phyloP scores from a whole-genome alignment of 768 basidiomycete genomes.

The Termitomyces sp. region DNA sequence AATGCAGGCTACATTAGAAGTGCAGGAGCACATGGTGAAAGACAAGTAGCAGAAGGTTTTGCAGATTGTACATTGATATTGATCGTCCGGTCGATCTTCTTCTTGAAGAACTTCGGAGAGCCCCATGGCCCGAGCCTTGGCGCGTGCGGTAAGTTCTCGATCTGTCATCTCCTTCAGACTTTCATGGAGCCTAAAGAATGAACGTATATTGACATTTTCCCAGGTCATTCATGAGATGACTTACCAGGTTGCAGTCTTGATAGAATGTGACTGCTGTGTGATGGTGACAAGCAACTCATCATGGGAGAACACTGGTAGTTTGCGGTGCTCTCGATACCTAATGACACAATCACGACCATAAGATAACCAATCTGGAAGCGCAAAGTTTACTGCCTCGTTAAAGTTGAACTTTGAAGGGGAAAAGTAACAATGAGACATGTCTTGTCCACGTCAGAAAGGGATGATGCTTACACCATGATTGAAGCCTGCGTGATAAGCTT shows the following conservation, averaged over 20 bases:
- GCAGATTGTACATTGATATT: slow-evolving; percentile 93
- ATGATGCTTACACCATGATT: slow-evolving; percentile 84
- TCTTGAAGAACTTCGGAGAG: slow-evolving; percentile 70
- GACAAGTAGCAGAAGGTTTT: slow-evolving; percentile 95
- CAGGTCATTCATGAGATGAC: slow-evolving; percentile 16
- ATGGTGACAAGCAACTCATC: slow-evolving; percentile 97
- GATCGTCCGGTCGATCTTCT: slow-evolving; percentile 85
- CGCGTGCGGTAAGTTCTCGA: slow-evolving; percentile 72
- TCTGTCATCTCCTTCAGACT: slow-evolving; percentile 86
- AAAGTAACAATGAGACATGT: slow-evolving; percentile 14
- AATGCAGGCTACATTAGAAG: slow-evolving; percentile 75
- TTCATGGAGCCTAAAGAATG: slow-evolving; percentile 65
- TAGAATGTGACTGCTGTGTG: slow-evolving; percentile 89
- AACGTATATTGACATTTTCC: background rate
- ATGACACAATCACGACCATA: slow-evolving; percentile 85
- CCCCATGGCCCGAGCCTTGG: slow-evolving; percentile 53
- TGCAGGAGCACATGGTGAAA: slow-evolving; percentile 82
- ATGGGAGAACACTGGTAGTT: slow-evolving; percentile 96
- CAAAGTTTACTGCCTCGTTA: slow-evolving; percentile 99
- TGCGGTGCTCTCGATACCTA: slow-evolving; percentile 86
- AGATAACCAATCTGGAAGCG: slow-evolving; percentile 91
- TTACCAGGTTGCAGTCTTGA: slow-evolving; percentile 91
- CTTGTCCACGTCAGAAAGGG: background rate
- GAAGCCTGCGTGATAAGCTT: slow-evolving; percentile 97
- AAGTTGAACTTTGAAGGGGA: slow-evolving; percentile 75